Evolutionary conservation across 495 filamentous ascomycete species (phyloP), one percentile per base, ranked within the genome.

Genomic region (Aspergillus funiculosus): DNA sequence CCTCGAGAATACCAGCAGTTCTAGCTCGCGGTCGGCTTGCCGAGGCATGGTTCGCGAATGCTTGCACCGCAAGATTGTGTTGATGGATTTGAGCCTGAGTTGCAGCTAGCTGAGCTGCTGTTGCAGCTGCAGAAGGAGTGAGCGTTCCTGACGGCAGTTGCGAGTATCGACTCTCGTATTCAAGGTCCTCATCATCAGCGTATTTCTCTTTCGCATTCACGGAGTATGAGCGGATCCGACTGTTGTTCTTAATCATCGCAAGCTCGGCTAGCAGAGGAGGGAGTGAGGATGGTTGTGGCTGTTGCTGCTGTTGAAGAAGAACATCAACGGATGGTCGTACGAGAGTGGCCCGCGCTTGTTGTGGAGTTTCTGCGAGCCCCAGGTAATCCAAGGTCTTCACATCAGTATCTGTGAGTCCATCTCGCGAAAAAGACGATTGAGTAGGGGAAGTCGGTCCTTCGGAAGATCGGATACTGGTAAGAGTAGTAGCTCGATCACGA

Each of bases 141-240:
- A 85, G 60, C 7, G 87, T 79, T 9, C 84, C 81, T 36, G 85
- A 84, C 39, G 82, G 85, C 41, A 70, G 60, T 39, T 75, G 71
- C 10, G 73, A 66, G 52, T 80, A 82, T 18, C 65, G 61, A 47
- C 54, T 68, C 40, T 73, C 71, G 46, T 88, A 82, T 29, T 89
- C 87, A 13, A 94, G 85, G 18, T 96, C 91, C 50, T 95, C 89
- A 45, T 94, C 89, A 57, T 86, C 83, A 0, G 86, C 92, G 57
- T 97, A 97, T 66, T 94, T 95, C 61, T 96, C 92, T 63, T 94
- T 96, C 29, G 94, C 92, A 64, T 98, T 97, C 36, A 98, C 92
- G 15, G 92, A 98, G 62, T 95, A 97, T 21, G 92, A 98, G 13
- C 92, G 81, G 66, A 96, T 89, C 34, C 92, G 78, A 63, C 85